Conservation (phyloP, 148 eudicot species). For the Rhododendron mucronatum region DNA sequence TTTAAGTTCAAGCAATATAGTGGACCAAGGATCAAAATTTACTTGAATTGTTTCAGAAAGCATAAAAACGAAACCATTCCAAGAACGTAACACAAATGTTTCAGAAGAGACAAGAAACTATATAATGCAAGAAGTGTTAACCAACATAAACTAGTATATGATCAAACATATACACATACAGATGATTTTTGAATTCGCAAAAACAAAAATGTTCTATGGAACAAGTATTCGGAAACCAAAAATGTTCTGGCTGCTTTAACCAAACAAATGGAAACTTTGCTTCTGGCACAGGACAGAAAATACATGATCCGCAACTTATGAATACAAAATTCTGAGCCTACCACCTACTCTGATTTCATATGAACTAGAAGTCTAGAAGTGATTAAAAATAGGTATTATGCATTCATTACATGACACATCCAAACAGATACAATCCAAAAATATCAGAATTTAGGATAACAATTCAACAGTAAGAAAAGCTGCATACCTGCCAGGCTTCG, state of each 20-base stretch:
- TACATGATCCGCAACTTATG: neutral
- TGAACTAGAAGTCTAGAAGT: neutral
- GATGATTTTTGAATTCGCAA: neutral
- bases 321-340: neutral
- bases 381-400: neutral
- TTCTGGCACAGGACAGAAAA: neutral
- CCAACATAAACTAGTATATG: neutral
- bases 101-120: neutral
- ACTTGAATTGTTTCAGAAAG: neutral
- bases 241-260: neutral
- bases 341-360: neutral
- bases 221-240: neutral
- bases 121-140: neutral
- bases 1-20: neutral
- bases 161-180: neutral
- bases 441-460: neutral
- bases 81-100: neutral
- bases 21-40: neutral
- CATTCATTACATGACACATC: neutral
- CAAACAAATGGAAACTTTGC: neutral
- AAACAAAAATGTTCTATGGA: neutral
- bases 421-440: neutral
- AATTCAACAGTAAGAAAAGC: neutral
- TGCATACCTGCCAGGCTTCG: constrained; percentile 79
- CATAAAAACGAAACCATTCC: neutral